A percentile compares a stretch with the other conserved stretches of the same genome.
phyloP scores from a whole-genome alignment of 208 protist genomes.

The Borovskyia barvae region DNA sequence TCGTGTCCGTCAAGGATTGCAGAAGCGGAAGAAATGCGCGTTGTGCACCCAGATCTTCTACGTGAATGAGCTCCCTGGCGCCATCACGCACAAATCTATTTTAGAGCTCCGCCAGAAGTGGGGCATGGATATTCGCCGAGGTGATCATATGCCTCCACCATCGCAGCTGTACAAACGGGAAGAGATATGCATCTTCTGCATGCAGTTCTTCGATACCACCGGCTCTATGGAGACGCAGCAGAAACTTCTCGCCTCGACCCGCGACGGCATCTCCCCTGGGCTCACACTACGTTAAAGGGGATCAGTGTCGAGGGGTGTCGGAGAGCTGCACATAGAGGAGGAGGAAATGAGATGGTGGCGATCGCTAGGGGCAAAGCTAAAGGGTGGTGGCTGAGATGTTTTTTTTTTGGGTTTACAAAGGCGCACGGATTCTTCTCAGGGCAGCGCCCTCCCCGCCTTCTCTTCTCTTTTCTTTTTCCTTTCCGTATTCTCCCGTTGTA shows the following conservation, averaged over 20 bases:
- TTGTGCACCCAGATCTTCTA: slow-evolving; percentile 91
- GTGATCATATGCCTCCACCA: slow-evolving; percentile 84
- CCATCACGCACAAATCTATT: slow-evolving; percentile 92
- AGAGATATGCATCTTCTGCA: slow-evolving; percentile 92
- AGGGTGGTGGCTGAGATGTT: too few species aligned
- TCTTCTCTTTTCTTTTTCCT: too few species aligned
- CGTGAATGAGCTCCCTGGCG: slow-evolving; percentile 88
- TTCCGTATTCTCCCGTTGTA: too few species aligned
- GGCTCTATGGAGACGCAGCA: slow-evolving; percentile 84
- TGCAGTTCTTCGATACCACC: slow-evolving; percentile 93
- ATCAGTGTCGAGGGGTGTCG: too few species aligned
- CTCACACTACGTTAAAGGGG: slow-evolving; percentile 71
- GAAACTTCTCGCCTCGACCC: slow-evolving; percentile 84
- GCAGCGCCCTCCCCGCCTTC: too few species aligned
- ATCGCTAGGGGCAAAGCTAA: too few species aligned
- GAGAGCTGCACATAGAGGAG: too few species aligned
- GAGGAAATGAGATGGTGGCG: too few species aligned
- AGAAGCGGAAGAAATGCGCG: slow-evolving; percentile 90
- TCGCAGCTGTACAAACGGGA: slow-evolving; percentile 92
- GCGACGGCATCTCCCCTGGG: slow-evolving; percentile 75
- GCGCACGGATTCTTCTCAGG: too few species aligned
- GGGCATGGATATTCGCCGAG: slow-evolving; percentile 81
- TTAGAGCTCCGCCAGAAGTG: slow-evolving; percentile 88
- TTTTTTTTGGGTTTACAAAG: too few species aligned
- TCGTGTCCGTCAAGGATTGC: slow-evolving; percentile 87